Conservation (phyloP, 495 filamentous ascomycete species). For the Halenospora varia region DNA sequence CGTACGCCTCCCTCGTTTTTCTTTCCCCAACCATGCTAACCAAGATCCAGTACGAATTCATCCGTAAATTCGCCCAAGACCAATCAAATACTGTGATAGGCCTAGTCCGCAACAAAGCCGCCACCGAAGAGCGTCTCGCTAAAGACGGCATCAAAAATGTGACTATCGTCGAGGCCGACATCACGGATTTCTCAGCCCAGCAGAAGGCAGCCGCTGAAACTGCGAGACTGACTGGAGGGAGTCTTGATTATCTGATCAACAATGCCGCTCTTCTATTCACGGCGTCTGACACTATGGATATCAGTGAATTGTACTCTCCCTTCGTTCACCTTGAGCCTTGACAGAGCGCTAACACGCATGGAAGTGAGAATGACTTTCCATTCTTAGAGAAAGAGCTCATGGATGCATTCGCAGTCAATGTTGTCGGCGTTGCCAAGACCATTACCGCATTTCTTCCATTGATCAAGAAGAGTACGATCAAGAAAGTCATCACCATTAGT, state of each 20-base stretch:
- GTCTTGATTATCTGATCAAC: neutral
- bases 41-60: constrained; percentile 29
- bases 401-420: neutral
- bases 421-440: neutral
- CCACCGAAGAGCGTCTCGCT: constrained; percentile 1
- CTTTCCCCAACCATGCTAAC: constrained; percentile 7
- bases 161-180: neutral
- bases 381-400: neutral
- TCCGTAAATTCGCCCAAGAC: constrained; percentile 30
- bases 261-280: neutral
- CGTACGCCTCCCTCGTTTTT: constrained; percentile 18
- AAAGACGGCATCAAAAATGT: neutral
- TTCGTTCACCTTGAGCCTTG: neutral
- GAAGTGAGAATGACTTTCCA: neutral
- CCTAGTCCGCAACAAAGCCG: constrained; percentile 32
- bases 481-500: neutral
- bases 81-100: constrained; percentile 31
- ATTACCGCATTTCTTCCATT: neutral
- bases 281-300: neutral
- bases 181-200: neutral
- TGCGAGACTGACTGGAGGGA: neutral
- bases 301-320: neutral
- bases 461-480: neutral
- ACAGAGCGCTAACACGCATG: neutral
- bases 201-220: constrained; percentile 16